Evolutionary conservation across 768 basidiomycete genomes (phyloP).

Genomic region (Pulveroboletus ravenelii): DNA sequence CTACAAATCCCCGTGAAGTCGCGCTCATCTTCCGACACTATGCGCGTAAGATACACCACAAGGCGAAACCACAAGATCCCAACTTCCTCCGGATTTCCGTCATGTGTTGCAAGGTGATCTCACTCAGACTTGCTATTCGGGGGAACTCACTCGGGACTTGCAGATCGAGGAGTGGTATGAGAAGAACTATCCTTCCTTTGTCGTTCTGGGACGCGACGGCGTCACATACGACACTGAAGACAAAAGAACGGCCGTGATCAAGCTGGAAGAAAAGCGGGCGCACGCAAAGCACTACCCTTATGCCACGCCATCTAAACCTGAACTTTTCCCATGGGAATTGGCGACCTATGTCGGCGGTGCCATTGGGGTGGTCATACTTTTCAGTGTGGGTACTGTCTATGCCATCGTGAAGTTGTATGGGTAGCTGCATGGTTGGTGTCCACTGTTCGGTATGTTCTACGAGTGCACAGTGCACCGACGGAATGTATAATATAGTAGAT

Average conservation of each 20-base stretch:
- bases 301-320: slow-evolving; percentile 1
- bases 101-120: slow-evolving; percentile 72
- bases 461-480: neutral
- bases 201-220: slow-evolving; percentile 32
- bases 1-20: slow-evolving; percentile 90
- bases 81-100: slow-evolving; percentile 80
- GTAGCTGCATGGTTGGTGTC: neutral
- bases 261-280: slow-evolving; percentile 41
- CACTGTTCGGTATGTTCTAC: neutral
- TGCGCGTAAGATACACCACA: slow-evolving; percentile 77
- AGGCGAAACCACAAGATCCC: slow-evolving; percentile 76
- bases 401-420: slow-evolving; percentile 21
- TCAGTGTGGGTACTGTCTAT: slow-evolving; percentile 24
- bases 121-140: neutral
- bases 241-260: slow-evolving; percentile 50
- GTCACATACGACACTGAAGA: slow-evolving; percentile 46
- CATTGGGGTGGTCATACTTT: slow-evolving; percentile 23
- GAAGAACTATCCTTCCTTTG: slow-evolving; percentile 90
- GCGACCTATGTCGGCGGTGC: slow-evolving; percentile 26
- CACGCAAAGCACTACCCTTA: slow-evolving; percentile 21
- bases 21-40: slow-evolving; percentile 83
- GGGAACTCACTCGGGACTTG: slow-evolving; percentile 9
- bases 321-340: slow-evolving; percentile 29
- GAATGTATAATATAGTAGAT: neutral
- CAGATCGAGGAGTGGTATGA: slow-evolving; percentile 95